A percentile compares a stretch with the other conserved stretches of the same genome.
phyloP scores from a whole-genome alignment of 2,329 filamentous ascomycete species.

The Chlorencoelia australis region DNA sequence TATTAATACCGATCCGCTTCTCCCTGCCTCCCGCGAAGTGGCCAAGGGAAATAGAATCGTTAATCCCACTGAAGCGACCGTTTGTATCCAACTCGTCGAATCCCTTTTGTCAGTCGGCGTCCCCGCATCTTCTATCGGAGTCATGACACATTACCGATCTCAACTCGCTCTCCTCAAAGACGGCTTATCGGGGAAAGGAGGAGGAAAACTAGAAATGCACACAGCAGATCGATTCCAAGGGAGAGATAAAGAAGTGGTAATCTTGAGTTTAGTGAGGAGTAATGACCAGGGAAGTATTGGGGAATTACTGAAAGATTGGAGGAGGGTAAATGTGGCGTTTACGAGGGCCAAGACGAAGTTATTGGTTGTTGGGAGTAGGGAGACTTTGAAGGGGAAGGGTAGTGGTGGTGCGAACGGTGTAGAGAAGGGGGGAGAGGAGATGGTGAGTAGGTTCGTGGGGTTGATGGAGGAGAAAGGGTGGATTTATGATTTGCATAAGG shows the following conservation, averaged over 20 bases:
- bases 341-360: conserved; percentile 89
- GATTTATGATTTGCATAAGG: conserved; percentile 61
- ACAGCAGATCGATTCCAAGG: conserved; percentile 96
- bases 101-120: conserved; percentile 68
- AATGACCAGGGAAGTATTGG: conserved; percentile 80
- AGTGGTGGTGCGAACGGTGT: conserved; percentile 53
- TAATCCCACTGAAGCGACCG: conserved; percentile 70
- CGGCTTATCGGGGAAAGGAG: conserved; percentile 38
- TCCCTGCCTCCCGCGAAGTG: conserved; percentile 55
- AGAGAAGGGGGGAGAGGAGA: conserved; percentile 57
- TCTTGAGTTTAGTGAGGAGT: conserved; percentile 78
- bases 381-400: conserved; percentile 56
- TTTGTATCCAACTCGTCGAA: conserved; percentile 73
- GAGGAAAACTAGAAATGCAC: conserved; percentile 74
- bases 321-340: conserved; percentile 90
- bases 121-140: conserved; percentile 66
- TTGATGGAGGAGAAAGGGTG: conserved; percentile 72
- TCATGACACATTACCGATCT: conserved; percentile 94
- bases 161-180: conserved; percentile 79
- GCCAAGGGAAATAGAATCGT: conserved; percentile 77
- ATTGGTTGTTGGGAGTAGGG: conserved; percentile 72
- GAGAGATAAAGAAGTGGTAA: conserved; percentile 85
- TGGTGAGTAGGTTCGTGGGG: conserved; percentile 65
- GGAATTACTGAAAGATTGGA: conserved; percentile 82
- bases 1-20: conserved; percentile 75